These are phyloP conservation scores for Ganoderma lingzhi DNA, from an alignment of 1,284 basidiomycete species.

Conservation along the genomic window DNA sequence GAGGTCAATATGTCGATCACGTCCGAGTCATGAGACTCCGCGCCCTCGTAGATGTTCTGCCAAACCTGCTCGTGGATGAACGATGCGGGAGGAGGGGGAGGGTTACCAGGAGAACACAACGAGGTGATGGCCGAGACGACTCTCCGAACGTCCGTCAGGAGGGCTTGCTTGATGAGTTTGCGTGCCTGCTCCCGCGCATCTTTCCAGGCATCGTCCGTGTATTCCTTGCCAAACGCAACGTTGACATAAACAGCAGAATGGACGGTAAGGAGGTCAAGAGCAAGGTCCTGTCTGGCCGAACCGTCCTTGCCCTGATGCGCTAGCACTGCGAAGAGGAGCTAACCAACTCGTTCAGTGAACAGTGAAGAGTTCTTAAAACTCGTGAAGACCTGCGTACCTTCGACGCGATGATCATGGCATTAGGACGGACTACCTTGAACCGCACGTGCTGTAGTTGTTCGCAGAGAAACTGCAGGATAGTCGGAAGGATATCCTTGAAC, in stretches of 20 bases:
- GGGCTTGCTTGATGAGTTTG: slow-evolving; percentile 51
- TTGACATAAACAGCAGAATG: slow-evolving; percentile 65
- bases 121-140: slow-evolving; percentile 48
- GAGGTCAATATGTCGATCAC: slow-evolving; percentile 66
- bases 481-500: slow-evolving; percentile 75
- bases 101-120: slow-evolving; percentile 35
- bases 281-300: slow-evolving; percentile 44
- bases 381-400: slow-evolving; percentile 57
- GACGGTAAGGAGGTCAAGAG: slow-evolving; percentile 57
- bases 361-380: no score
- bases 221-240: slow-evolving; percentile 63
- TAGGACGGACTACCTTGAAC: slow-evolving; percentile 64
- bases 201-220: slow-evolving; percentile 58
- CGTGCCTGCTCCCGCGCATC: slow-evolving; percentile 55
- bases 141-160: slow-evolving; percentile 55
- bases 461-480: slow-evolving; percentile 74
- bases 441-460: slow-evolving; percentile 82
- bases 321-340: slow-evolving; percentile 33
- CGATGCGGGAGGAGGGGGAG: background rate
- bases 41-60: slow-evolving; percentile 67
- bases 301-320: slow-evolving; percentile 35
- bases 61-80: slow-evolving; percentile 69
- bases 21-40: slow-evolving; percentile 65
- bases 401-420: slow-evolving; percentile 64
- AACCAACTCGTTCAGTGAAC: background rate